Percentiles rank a stretch among this genome's conserved stretches.
These are phyloP conservation scores for Ustilago bromivora DNA, from an alignment of 1,284 basidiomycete species.

Conservation along the genomic window DNA sequence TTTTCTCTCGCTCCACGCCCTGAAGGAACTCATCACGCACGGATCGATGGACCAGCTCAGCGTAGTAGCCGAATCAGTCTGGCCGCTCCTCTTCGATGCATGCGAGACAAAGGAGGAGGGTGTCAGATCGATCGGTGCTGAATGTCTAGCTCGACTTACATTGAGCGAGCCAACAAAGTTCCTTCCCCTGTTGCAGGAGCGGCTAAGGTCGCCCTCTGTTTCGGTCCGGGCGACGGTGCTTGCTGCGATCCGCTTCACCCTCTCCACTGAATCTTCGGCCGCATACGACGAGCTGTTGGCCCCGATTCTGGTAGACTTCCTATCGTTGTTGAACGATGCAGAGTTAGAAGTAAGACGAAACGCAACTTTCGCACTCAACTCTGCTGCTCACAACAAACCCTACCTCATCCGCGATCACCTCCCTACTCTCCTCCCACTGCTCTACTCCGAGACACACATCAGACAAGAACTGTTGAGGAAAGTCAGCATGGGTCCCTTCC, in stretches of 20 bases:
- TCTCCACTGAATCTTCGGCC: constrained; percentile 81
- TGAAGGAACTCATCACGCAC: constrained; percentile 96
- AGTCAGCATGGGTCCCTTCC: constrained; percentile 98
- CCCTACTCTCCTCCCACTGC: constrained; percentile 78
- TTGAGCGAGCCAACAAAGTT: constrained; percentile 88
- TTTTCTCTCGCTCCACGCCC: constrained; percentile 82
- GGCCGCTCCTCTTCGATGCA: constrained; percentile 76
- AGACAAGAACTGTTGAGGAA: constrained; percentile 73
- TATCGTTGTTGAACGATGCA: constrained; percentile 84
- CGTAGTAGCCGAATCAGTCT: constrained; percentile 84
- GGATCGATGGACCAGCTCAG: constrained; percentile 85
- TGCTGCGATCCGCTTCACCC: constrained; percentile 93
- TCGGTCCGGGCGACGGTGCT: constrained; percentile 83
- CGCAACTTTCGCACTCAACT: constrained; percentile 82
- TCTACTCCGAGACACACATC: constrained; percentile 89
- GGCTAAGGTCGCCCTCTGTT: constrained; percentile 73
- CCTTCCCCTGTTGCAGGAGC: constrained; percentile 76
- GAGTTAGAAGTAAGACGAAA: constrained; percentile 72
- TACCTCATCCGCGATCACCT: constrained; percentile 89
- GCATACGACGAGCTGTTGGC: constrained; percentile 89
- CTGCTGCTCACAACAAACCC: constrained; percentile 92
- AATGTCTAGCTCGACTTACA: constrained; percentile 94
- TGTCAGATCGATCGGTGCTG: constrained; percentile 91
- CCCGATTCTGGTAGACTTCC: constrained; percentile 87
- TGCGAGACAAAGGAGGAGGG: constrained; percentile 79